phyloP scores from a whole-genome alignment of 139 green algal genomes.

The Nannochloris sp. region DNA sequence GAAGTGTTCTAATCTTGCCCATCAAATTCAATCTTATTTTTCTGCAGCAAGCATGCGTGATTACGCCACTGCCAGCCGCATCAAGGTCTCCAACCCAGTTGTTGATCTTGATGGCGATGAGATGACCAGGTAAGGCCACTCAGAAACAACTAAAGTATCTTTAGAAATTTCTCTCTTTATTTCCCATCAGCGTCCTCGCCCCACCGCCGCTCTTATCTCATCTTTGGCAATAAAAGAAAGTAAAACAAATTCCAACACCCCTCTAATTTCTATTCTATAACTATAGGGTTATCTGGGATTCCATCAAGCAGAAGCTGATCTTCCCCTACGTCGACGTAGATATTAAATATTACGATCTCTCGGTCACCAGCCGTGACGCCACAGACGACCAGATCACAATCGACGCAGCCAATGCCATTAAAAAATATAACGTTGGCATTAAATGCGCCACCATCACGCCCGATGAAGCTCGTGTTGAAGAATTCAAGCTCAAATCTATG shows the following conservation, averaged over 20 bases:
- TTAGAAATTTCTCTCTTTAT: no score
- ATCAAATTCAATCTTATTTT: no score
- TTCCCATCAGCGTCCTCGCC: no score
- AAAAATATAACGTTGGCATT: constrained; percentile 86
- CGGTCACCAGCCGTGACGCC: constrained; percentile 69
- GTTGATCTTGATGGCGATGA: constrained; percentile 95
- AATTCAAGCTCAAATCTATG: constrained; percentile 96
- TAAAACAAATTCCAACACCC: no score
- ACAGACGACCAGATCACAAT: constrained; percentile 81
- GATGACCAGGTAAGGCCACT: constrained; percentile 67
- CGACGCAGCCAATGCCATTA: constrained; percentile 77
- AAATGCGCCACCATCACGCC: constrained; percentile 98
- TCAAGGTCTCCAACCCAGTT: constrained; percentile 82
- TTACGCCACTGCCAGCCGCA: constrained; percentile 46
- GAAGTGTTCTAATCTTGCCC: no score
- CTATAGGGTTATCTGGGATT: constrained; percentile 83
- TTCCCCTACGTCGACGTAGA: constrained; percentile 89
- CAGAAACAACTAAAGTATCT: background rate
- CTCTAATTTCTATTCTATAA: constrained; percentile 10
- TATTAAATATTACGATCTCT: constrained; percentile 91
- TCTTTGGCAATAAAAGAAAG: no score
- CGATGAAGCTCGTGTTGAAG: constrained; percentile 89
- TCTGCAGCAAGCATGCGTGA: no score
- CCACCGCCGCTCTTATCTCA: no score
- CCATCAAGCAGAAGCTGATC: constrained; percentile 95